Percentiles rank a stretch among this genome's conserved stretches.
Evolutionary conservation across 176 grass and related monocot genomes (phyloP).

Genomic region (Sorghum bicolor): Sorghum_bicolor_NCBIv3 NC_012878.2:7590501-7591000

Average conservation of each 20-base stretch:
- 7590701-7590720: conserved; percentile 1
- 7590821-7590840: background rate
- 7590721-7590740: background rate
- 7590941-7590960: background rate
- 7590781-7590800: background rate
- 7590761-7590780: background rate
- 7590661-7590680: background rate
- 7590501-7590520: background rate
- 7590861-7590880: conserved; percentile 28
- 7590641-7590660: background rate
- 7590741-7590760: background rate
- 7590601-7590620: background rate
- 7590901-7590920: background rate
- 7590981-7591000: conserved; percentile 63
- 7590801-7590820: background rate
- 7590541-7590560: background rate
- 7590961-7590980: conserved; percentile 20
- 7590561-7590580: background rate
- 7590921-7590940: background rate
- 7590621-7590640: background rate
- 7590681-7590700: background rate
- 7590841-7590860: conserved; percentile 7
- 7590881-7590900: background rate
- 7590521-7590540: background rate
- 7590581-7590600: background rate